A percentile compares a stretch with the other conserved stretches of the same genome.
Evolutionary conservation across 805 yeast species (phyloP).

Genomic region (Nadsonia fulvescens): DNA sequence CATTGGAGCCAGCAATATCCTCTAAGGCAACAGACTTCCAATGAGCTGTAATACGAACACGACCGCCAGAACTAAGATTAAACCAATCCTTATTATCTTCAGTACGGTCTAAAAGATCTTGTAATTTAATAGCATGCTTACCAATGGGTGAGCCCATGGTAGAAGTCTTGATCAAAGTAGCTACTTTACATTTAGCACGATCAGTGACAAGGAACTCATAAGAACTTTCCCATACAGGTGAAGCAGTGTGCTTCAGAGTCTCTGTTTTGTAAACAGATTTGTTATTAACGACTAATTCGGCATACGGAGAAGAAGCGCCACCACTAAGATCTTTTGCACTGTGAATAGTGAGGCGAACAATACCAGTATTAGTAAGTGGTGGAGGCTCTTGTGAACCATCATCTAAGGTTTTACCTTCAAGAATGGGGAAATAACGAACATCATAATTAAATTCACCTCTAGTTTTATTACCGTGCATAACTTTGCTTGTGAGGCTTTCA

Average conservation of each 20-base stretch:
- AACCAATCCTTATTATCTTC: slow-evolving; percentile 69
- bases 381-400: slow-evolving; percentile 77
- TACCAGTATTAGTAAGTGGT: slow-evolving; percentile 89
- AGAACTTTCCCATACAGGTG: slow-evolving; percentile 47
- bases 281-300: slow-evolving; percentile 52
- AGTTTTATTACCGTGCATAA: slow-evolving; percentile 67
- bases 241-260: slow-evolving; percentile 38
- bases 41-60: slow-evolving; percentile 43
- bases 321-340: slow-evolving; percentile 41
- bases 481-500: slow-evolving; percentile 32
- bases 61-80: slow-evolving; percentile 50
- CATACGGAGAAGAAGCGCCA: slow-evolving; percentile 43
- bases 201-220: slow-evolving; percentile 55
- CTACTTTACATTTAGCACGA: slow-evolving; percentile 51
- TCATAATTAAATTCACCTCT: slow-evolving; percentile 63
- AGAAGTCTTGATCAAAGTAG: slow-evolving; percentile 46
- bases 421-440: slow-evolving; percentile 58
- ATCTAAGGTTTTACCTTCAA: slow-evolving; percentile 30
- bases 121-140: slow-evolving; percentile 30
- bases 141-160: slow-evolving; percentile 42
- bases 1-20: slow-evolving; percentile 51
- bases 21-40: slow-evolving; percentile 79
- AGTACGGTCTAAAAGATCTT: slow-evolving; percentile 55
- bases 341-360: slow-evolving; percentile 46
- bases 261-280: slow-evolving; percentile 41